These are phyloP conservation scores for Rhizophagus sp. DNA, from an alignment of 192 early-diverging fungal genomes.

Conservation along the genomic window DNA sequence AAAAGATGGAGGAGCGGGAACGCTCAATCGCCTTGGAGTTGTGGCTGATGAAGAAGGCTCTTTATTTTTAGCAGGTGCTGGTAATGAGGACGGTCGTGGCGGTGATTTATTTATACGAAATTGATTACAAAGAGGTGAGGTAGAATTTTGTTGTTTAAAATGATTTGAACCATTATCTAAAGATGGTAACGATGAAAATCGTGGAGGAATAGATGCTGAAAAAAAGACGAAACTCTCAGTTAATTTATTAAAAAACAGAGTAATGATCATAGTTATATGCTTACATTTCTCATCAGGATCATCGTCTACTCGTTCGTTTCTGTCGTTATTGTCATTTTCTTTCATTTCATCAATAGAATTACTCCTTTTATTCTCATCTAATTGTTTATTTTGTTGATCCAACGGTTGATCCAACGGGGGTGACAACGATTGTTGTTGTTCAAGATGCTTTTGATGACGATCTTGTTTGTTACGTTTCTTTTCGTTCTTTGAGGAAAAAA, in stretches of 20 bases:
- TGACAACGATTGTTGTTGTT: background rate
- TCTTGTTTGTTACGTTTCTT: background rate
- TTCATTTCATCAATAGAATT: background rate
- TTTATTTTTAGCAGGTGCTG: background rate
- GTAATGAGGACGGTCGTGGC: background rate
- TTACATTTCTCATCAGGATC: background rate
- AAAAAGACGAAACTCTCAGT: too few species aligned
- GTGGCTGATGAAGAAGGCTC: background rate
- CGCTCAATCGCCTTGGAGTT: background rate
- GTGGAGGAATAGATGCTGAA: background rate
- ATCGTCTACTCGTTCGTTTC: background rate
- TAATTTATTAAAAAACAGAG: too few species aligned
- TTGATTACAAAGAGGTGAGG: background rate
- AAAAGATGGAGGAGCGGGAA: background rate
- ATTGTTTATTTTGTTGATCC: too few species aligned
- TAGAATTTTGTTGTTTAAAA: background rate
- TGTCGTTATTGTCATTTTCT: too few species aligned
- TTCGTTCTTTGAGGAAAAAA: background rate
- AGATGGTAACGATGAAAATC: background rate
- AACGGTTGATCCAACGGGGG: too few species aligned
- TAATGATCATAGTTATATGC: background rate
- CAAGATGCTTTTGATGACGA: background rate
- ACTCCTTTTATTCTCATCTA: background rate
- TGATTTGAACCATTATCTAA: background rate
- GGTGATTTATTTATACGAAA: background rate